Evolutionary conservation across 2,329 filamentous ascomycete species (phyloP), one percentile per base, ranked within the genome.

Genomic region (Microdochium trichocladiopsis): DNA sequence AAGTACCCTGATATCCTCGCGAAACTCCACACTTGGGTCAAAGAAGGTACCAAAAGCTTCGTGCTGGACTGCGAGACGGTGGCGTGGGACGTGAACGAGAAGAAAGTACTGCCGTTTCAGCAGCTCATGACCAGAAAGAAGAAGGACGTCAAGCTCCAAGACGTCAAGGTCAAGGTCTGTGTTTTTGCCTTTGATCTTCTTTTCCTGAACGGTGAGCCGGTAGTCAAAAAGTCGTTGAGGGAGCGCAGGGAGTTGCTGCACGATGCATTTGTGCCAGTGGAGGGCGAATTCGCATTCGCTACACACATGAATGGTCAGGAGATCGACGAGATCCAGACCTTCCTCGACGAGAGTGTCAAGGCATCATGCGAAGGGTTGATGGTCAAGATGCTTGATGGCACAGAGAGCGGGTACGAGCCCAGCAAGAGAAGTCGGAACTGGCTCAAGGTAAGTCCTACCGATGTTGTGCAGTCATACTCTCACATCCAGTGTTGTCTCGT

Each of bases 21-120:
- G 22, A 96, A 95, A 67, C 80, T 99, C 12, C 79, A 89, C 36
- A 85, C 81, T 1, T 99, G 94, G 94, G 85, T 99, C 60, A 95
- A 95, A 66, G 74, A 84, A 2, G 90, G 86, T 25, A 96, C 94
- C 11, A 90, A 88, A 70, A 96, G 91, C 65, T 99, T 99, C 64
- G 94, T 99, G 14, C 76, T 99, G n/a, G 94, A 99, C 67, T 99
- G 94, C 66, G 94, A 99, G 73, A 96, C 93, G 1, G 94, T 97
- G 12, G 94, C 89, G 1, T 97, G 94, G 93, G 94, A 99, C 68
- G 80, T 90, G n/a, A 78, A 80, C 2, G 90, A 94, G 74, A 96
- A 96, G 78, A 96, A 96, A 69, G 90, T 99, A 14, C 70, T 99
- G 37, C 94, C 94, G 0, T 99, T 99, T 75, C 94, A 99, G 69